A percentile compares a stretch with the other conserved stretches of the same genome.
These are phyloP conservation scores for Ustilago vetiveriae DNA, from an alignment of 1,284 basidiomycete species.

Conservation along the genomic window DNA sequence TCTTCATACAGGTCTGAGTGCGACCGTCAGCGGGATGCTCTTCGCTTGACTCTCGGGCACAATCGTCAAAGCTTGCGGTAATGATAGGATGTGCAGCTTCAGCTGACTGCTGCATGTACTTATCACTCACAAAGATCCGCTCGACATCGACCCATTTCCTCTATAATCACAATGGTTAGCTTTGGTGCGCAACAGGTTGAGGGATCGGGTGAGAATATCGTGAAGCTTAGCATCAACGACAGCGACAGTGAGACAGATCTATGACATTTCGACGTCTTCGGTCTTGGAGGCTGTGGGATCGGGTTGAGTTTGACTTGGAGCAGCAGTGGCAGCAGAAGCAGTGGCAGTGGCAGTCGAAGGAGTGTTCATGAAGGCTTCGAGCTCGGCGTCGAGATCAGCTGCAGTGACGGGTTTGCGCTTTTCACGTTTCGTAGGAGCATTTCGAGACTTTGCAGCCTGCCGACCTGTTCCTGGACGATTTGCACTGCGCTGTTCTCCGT, in stretches of 20 bases:
- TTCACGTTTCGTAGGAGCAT: constrained; percentile 22
- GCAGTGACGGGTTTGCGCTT: constrained; percentile 73
- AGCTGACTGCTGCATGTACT: no score
- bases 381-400: constrained; percentile 86
- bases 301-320: not conserved
- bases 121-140: no score
- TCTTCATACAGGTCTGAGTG: no score
- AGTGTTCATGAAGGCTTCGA: constrained; percentile 84
- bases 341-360: constrained; percentile 12
- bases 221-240: no score
- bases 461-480: constrained; percentile 35
- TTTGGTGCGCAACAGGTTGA: no score
- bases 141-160: no score
- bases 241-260: not conserved
- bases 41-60: no score
- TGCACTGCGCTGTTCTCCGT: constrained; percentile 10
- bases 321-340: not conserved
- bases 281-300: not conserved
- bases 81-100: no score
- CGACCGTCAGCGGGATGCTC: no score
- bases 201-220: no score
- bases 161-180: no score
- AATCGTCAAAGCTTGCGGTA: no score
- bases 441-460: constrained; percentile 2
- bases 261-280: constrained; percentile 38